These are phyloP conservation scores for Phaeotremella skinneri DNA, from an alignment of 768 basidiomycete species.

Conservation along the genomic window DNA sequence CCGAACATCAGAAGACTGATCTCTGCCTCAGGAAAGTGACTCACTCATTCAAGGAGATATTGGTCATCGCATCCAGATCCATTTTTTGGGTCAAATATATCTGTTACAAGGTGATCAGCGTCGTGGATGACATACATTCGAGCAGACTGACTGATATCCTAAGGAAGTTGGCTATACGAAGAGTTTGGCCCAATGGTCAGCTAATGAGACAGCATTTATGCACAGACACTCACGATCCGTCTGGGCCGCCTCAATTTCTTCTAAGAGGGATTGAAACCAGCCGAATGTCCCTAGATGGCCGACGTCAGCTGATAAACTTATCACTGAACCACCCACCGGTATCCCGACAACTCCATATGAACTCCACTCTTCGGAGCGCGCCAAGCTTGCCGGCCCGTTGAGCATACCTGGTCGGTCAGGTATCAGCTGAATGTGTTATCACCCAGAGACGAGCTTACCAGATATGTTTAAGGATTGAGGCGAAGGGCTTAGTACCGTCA, in stretches of 20 bases:
- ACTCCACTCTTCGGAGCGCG: constrained; percentile 81
- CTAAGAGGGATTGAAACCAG: constrained; percentile 89
- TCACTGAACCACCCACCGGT: constrained; percentile 20
- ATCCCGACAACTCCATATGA: constrained; percentile 66
- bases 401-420: constrained; percentile 58
- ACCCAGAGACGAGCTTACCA: constrained; percentile 56
- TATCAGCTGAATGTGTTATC: not conserved
- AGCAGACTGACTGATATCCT: constrained; percentile 59
- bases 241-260: constrained; percentile 83
- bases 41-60: constrained; percentile 45
- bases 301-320: constrained; percentile 67
- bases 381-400: constrained; percentile 75
- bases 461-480: constrained; percentile 90
- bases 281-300: constrained; percentile 82
- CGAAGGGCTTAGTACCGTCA: constrained; percentile 62
- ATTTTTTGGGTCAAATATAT: constrained; percentile 45
- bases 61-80: constrained; percentile 35
- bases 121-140: not conserved
- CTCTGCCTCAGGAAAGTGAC: not conserved
- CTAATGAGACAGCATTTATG: constrained; percentile 26
- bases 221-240: constrained; percentile 67
- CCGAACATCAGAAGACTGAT: not conserved
- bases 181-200: not conserved
- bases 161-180: constrained; percentile 72
- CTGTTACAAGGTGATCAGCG: constrained; percentile 14